Base-by-base conservation (phyloP, 345 rosid genomes). In the Eucalyptus pauciflora region DNA sequence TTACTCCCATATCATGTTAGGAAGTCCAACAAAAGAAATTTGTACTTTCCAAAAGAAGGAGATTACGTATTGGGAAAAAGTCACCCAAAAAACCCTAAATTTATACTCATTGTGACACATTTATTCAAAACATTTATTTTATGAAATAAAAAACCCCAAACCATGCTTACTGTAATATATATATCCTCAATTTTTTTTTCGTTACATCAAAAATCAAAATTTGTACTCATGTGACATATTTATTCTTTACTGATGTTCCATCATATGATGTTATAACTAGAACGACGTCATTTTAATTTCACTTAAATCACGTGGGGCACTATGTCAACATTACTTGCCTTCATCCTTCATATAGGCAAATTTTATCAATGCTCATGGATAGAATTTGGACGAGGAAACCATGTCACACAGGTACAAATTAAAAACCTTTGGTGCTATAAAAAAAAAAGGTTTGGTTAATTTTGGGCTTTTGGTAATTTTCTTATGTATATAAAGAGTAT, bases 231-330 rank as follows among this genome's bases (percentile, higher is more conserved):
- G 13, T 10, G 13, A 56, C 29, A 24, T 56, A 56, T 56, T 24
- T 56, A 1, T 56, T 22, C 2, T 24, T 0, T 24, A 1, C 1
- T 10, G 3, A 56, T 56, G 12, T 22, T 22, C 62, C 27, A 56
- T 56, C 62, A 10, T 24, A 56, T 56, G 13, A 56, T 56, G 29
- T 24, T 25, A 56, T 56, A 56, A 25, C 29, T 1, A 56, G 6
- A 56, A 56, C 1, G 1, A 4, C 6, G 0, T 22, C 29, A 24
- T 56, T 56, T 56, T 56, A 22, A 56, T 56, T 56, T 56, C 7
- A 5, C 13, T 56, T 56, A 10, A 56, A 3, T 6, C 27, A 24
- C 3, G 1, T 24, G 62, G 29, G 62, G 29, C 62, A 9, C 29
- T 7, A 56, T 24, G 27, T 56, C 62, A 56, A 56, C 29, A 24